Percentiles rank a stretch among this genome's conserved stretches.
These are phyloP conservation scores for Williopsis jadinii DNA, from an alignment of 1,139 yeast genomes.

Conservation along the genomic window DNA sequence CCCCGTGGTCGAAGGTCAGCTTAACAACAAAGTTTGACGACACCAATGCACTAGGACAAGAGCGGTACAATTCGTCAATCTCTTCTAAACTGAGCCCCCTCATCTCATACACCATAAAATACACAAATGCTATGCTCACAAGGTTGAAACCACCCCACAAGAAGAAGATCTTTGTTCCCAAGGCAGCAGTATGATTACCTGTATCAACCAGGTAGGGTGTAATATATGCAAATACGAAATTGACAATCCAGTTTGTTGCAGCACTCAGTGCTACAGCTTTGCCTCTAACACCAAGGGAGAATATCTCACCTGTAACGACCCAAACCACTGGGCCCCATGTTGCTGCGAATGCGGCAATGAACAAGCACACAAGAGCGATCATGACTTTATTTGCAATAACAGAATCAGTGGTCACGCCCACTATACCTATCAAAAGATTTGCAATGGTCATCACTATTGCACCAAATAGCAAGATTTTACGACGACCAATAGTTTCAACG, in stretches of 20 bases:
- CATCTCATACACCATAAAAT: constrained; percentile 66
- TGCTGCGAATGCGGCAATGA: constrained; percentile 73
- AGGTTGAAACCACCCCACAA: constrained; percentile 71
- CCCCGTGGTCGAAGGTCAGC: constrained; percentile 5
- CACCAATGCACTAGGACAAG: constrained; percentile 23
- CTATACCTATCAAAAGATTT: constrained; percentile 58
- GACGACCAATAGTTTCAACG: constrained; percentile 62
- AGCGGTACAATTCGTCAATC: constrained; percentile 60
- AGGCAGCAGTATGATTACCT: constrained; percentile 54
- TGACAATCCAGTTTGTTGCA: constrained; percentile 75
- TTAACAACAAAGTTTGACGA: constrained; percentile 12
- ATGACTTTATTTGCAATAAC: constrained; percentile 54
- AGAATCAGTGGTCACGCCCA: constrained; percentile 48
- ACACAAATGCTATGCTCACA: constrained; percentile 49
- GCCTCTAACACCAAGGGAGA: constrained; percentile 72
- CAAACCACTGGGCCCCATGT: constrained; percentile 89
- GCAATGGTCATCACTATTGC: constrained; percentile 59
- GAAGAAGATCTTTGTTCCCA: constrained; percentile 66
- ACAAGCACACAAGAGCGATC: constrained; percentile 74
- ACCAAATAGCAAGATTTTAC: constrained; percentile 53
- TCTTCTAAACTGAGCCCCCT: constrained; percentile 71
- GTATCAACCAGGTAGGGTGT: constrained; percentile 67
- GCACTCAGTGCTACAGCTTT: constrained; percentile 75
- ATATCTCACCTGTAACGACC: constrained; percentile 72
- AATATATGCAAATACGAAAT: constrained; percentile 68